These are phyloP conservation scores for Aphanomyces euteiches DNA, from an alignment of 352 stramenopile species.

Conservation along the genomic window DNA sequence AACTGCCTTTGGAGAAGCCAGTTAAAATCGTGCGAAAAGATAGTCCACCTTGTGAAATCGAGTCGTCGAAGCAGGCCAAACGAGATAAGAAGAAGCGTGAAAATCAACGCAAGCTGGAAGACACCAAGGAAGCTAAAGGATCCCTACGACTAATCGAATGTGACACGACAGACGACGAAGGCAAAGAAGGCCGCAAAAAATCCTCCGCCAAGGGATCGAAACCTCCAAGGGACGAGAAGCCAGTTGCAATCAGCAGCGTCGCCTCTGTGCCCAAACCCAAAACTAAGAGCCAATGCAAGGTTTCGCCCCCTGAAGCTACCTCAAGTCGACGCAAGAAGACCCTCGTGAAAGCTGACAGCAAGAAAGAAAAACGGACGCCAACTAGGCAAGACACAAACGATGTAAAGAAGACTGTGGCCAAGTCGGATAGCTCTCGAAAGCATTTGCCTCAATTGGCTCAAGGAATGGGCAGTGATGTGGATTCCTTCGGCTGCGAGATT, in stretches of 20 bases:
- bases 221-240: not conserved
- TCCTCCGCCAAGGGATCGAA: constrained; percentile 14
- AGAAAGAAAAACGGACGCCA: not conserved
- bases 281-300: not conserved
- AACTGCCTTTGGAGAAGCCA: not conserved
- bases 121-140: constrained; percentile 10
- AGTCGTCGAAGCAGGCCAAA: not conserved
- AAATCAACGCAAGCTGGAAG: not conserved
- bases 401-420: not conserved
- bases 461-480: not conserved
- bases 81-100: constrained; percentile 17
- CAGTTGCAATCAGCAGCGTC: not conserved
- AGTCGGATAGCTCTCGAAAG: not conserved
- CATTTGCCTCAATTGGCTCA: constrained; percentile 7
- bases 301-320: not conserved
- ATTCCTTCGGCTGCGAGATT: not conserved
- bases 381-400: not conserved
- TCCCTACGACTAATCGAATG: constrained; percentile 10
- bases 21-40: constrained; percentile 13
- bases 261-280: not conserved
- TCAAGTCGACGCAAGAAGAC: constrained; percentile 15
- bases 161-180: not conserved
- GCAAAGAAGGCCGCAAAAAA: constrained; percentile 12
- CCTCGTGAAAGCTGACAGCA: constrained; percentile 15
- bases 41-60: not conserved